Percentiles rank a stretch among this genome's conserved stretches.
Conservation (phyloP, 164 flowering plant genomes). For the Kalanchoe fedtschenkoi region DNA sequence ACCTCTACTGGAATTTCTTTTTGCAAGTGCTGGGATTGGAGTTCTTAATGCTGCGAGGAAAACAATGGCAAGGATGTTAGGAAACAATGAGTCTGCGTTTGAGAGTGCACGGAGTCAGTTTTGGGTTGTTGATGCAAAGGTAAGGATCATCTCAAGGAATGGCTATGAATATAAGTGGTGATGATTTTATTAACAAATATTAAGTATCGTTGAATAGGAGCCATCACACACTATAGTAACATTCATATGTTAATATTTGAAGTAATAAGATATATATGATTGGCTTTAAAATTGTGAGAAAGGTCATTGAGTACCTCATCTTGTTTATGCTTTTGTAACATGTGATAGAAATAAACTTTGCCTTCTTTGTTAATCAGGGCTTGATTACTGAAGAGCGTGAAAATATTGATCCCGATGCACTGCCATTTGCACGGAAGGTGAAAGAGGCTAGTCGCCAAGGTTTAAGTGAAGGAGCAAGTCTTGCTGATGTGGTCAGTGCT, state of each 20-base stretch:
- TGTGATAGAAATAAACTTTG: no score
- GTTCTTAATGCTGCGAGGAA: conserved; percentile 90
- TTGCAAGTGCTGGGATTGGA: conserved; percentile 93
- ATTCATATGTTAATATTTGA: neutral
- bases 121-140: conserved; percentile 95
- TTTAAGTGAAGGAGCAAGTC: conserved; percentile 72
- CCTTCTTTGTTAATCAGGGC: no score
- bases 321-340: no score
- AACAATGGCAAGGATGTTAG: conserved; percentile 97
- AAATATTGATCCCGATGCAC: conserved; percentile 71
- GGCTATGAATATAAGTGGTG: neutral
- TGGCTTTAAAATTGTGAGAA: no score
- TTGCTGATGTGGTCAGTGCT: conserved; percentile 83
- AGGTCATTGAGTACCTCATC: no score
- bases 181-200: neutral
- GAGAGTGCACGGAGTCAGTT: conserved; percentile 93
- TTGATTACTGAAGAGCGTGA: conserved; percentile 79
- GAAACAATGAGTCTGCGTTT: conserved; percentile 77
- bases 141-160: conserved; percentile 14
- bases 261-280: neutral
- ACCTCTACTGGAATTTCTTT: conserved; percentile 1
- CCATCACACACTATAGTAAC: no score
- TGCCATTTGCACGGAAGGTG: conserved; percentile 75
- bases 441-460: conserved; percentile 72
- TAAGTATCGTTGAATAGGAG: no score